These are phyloP conservation scores for Trichoderma sp. DNA, from an alignment of 2,329 filamentous ascomycete genomes.

Conservation along the genomic window DNA sequence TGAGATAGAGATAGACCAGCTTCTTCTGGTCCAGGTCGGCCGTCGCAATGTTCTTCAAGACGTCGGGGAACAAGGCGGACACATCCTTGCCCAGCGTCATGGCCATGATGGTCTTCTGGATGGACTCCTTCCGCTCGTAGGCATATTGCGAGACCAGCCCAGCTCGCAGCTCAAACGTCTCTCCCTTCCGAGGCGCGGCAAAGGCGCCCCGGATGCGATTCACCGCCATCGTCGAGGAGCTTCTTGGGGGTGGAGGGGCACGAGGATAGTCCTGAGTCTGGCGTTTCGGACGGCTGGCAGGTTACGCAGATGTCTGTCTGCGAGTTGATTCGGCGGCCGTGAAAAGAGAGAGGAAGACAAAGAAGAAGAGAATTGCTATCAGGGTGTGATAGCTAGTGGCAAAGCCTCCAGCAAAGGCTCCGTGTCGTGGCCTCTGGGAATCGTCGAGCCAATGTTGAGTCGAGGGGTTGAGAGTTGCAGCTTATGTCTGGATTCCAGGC, in stretches of 20 bases:
- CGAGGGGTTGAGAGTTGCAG: slow-evolving; percentile 18
- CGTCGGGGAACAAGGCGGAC: slow-evolving; percentile 93
- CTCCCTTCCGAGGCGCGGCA: slow-evolving; percentile 89
- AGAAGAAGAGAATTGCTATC: neutral
- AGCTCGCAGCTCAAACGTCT: slow-evolving; percentile 95
- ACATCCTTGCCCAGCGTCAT: slow-evolving; percentile 99
- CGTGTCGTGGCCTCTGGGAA: slow-evolving; percentile 5
- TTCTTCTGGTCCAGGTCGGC: slow-evolving; percentile 97
- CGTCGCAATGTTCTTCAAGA: slow-evolving; percentile 98
- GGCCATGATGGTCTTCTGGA: slow-evolving; percentile 99
- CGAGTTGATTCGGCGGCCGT: neutral
- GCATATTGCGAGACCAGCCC: slow-evolving; percentile 98
- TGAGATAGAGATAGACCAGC: slow-evolving; percentile 96
- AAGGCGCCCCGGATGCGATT: slow-evolving; percentile 96
- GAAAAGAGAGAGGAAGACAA: neutral
- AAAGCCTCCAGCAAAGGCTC: neutral
- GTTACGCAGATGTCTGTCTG: neutral
- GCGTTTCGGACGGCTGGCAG: neutral
- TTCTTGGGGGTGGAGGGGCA: slow-evolving; percentile 30
- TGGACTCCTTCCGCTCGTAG: slow-evolving; percentile 97
- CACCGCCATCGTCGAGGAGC: slow-evolving; percentile 71
- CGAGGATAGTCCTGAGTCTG: slow-evolving; percentile 20
- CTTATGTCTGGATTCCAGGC: slow-evolving; percentile 5
- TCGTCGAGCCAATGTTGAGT: neutral
- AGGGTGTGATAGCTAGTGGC: neutral